These are phyloP conservation scores for Metrosideros polymorpha DNA, from an alignment of 441 rosid species.

Conservation along the genomic window DNA sequence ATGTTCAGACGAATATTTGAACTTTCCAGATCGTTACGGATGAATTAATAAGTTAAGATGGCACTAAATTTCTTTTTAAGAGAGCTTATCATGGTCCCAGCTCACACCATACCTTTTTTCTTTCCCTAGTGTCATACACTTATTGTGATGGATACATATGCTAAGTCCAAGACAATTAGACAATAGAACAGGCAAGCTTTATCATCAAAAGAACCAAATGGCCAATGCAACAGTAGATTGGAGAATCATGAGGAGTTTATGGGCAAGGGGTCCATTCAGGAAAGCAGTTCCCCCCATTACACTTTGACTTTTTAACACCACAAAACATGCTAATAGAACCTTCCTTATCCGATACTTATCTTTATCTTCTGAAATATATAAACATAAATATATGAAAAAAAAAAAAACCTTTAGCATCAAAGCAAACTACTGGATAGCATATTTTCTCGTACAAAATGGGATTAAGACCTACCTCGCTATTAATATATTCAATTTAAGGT, in stretches of 20 bases:
- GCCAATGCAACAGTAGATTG: not conserved
- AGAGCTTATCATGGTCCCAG: not conserved
- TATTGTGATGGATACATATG: not conserved
- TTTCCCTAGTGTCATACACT: not conserved
- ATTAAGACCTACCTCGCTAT: not conserved
- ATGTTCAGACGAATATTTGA: not conserved
- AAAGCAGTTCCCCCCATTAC: not conserved
- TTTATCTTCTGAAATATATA: not conserved
- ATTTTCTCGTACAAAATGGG: not conserved
- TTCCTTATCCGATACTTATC: not conserved
- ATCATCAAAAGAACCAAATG: not conserved
- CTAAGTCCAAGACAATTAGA: not conserved
- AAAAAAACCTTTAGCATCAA: not conserved
- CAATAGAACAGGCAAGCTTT: not conserved
- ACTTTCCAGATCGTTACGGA: not conserved
- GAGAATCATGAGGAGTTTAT: not conserved
- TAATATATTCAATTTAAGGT: not conserved
- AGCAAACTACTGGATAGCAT: not conserved
- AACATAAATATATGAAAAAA: not conserved
- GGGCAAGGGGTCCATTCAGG: not conserved
- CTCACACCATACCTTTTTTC: not conserved
- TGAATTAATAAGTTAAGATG: not conserved
- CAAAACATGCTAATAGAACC: not conserved
- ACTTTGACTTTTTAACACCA: not conserved
- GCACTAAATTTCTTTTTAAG: not conserved